Conservation (phyloP, 306 rosid species). For the Gleditsia sinensis region DNA sequence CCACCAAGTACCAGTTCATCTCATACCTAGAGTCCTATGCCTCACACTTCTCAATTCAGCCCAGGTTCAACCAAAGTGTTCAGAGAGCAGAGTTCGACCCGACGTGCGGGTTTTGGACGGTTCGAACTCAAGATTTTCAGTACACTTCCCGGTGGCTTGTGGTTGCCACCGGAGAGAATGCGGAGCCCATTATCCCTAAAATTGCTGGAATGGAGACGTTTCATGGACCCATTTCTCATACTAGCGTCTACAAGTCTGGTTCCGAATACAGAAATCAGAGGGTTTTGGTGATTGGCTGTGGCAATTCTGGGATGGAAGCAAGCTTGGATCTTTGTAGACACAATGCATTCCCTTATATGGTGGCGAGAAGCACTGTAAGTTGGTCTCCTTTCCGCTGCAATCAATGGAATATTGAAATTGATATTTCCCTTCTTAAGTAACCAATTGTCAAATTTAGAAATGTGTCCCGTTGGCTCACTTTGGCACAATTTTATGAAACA, state of each 20-base stretch:
- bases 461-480: conserved; percentile 28
- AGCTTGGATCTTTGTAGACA: conserved; percentile 90
- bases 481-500: conserved; percentile 35
- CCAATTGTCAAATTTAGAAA: conserved; percentile 1
- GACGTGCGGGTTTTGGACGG: conserved; percentile 56
- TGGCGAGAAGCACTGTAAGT: conserved; percentile 85
- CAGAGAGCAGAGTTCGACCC: conserved; percentile 55
- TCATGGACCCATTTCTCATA: conserved; percentile 54
- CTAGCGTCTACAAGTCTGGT: conserved; percentile 73
- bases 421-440: conserved; percentile 34
- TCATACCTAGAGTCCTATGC: conserved; percentile 83
- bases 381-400: not conserved
- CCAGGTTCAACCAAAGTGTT: conserved; percentile 71
- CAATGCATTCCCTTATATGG: conserved; percentile 83
- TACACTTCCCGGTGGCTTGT: conserved; percentile 78
- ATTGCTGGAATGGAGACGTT: conserved; percentile 63
- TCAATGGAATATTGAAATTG: not conserved
- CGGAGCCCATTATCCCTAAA: conserved; percentile 71
- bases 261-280: conserved; percentile 47
- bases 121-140: conserved; percentile 47
- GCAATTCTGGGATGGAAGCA: conserved; percentile 99
- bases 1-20: conserved; percentile 73
- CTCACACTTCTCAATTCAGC: conserved; percentile 56
- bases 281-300: conserved; percentile 90
- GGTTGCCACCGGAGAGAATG: conserved; percentile 93